A percentile compares a stretch with the other conserved stretches of the same genome.
Evolutionary conservation across 352 stramenopile genomes (phyloP).

Genomic region (Phytophthora sojae): DNA sequence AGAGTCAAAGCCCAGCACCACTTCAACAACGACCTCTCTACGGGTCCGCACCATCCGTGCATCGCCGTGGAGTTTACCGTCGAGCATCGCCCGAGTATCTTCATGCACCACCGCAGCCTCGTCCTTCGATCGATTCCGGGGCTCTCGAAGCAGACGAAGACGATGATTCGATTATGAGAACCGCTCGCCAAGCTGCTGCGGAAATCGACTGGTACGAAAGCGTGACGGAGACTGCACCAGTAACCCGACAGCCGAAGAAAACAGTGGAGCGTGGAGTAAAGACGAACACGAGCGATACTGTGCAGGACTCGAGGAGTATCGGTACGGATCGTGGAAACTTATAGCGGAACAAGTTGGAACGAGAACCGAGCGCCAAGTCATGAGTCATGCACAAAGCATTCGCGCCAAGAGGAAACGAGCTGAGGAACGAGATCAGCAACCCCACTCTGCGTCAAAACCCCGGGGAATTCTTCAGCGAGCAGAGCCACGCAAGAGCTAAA

Average conservation of each 20-base stretch:
- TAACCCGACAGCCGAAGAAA: neutral
- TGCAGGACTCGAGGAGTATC: constrained; percentile 16
- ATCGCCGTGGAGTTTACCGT: neutral
- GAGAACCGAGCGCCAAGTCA: constrained; percentile 28
- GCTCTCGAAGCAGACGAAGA: neutral
- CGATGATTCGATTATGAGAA: neutral
- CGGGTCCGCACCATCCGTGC: neutral
- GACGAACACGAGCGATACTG: constrained; percentile 29
- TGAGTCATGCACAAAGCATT: constrained; percentile 31
- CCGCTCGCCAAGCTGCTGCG: neutral
- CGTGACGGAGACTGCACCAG: neutral
- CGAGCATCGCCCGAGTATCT: neutral
- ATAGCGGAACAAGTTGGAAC: constrained; percentile 24
- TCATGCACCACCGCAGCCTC: neutral
- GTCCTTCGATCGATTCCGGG: neutral
- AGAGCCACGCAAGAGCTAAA: neutral
- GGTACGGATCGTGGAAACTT: constrained; percentile 27
- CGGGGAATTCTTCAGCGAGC: neutral
- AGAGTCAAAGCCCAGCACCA: neutral
- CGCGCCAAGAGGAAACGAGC: constrained; percentile 23
- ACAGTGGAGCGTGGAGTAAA: constrained; percentile 21
- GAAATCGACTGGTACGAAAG: neutral
- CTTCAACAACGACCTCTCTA: neutral
- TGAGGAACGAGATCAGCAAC: neutral
- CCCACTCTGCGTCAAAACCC: neutral